Conservation (phyloP, 306 rosid species). For the Cajanus cajan region DNA sequence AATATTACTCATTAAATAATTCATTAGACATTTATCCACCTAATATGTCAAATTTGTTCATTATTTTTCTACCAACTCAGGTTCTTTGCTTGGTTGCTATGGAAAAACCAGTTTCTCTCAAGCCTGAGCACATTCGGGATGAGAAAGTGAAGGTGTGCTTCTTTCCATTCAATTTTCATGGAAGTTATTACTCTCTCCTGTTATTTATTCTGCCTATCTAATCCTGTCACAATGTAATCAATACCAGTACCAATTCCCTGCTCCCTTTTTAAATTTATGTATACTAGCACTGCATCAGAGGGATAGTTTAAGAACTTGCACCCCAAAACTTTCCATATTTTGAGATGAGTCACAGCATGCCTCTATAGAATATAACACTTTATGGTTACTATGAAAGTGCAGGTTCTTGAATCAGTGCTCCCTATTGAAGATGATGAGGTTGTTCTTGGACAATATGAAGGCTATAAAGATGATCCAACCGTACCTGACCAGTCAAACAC, state of each 20-base stretch:
- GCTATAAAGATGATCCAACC: conserved; percentile 84
- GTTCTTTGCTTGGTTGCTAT: conserved; percentile 86
- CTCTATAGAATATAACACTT: neutral
- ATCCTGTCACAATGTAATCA: neutral
- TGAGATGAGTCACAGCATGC: conserved; percentile 8
- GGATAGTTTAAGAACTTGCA: neutral
- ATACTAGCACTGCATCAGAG: neutral
- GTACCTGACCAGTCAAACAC: conserved; percentile 86
- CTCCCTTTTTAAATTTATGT: neutral
- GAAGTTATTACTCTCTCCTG: neutral
- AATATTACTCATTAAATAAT: neutral
- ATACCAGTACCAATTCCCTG: neutral
- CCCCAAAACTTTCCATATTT: neutral
- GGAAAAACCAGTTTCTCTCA: conserved; percentile 87
- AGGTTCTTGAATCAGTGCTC: conserved; percentile 87
- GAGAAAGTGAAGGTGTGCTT: conserved; percentile 83
- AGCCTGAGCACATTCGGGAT: conserved; percentile 86
- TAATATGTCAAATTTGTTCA: neutral
- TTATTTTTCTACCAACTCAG: conserved; percentile 43
- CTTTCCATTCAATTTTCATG: neutral
- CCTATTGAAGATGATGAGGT: conserved; percentile 80
- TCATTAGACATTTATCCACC: conserved; percentile 9
- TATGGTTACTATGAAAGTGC: conserved; percentile 28
- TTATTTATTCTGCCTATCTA: neutral
- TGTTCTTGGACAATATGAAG: conserved; percentile 89